Base-by-base conservation (phyloP, 1,139 yeast species). In the Wickerhamomyces sp. region DNA sequence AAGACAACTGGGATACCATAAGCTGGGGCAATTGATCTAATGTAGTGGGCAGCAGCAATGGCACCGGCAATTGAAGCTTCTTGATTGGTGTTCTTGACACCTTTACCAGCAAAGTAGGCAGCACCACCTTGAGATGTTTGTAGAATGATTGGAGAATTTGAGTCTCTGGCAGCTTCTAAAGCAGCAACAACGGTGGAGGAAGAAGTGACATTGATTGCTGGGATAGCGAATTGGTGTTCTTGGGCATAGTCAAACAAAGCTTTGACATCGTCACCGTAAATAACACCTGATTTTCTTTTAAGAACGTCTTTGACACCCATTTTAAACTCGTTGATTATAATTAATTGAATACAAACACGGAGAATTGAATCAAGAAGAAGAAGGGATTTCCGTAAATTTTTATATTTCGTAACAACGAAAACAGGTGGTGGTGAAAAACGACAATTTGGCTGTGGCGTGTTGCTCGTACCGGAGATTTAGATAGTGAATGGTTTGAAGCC, bases 41-140 rank as follows among this genome's bases (percentile, higher is more conserved):
- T 85, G 79, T 84, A 93, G 78, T 89, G 96, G 58, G 96, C 99
- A 65, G 98, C 99, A 64, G 99, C 97, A 68, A 93, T 69, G 66
- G 96, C 73, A 74, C 99, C 99, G 54, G 83, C 84, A 72, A 93
- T 87, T 51, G 99, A 85, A 54, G 98, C 99, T 63, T 76, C 76
- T 76, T 93, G 98, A 78, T 89, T 83, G 65, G 77, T 79, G 86
- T 93, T 94, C 71, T 79, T 79, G 61, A 94, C 91, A 75, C 99
- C 99, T 83, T 93, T 93, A 78, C 98, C 98, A 58, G 98, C 99
- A 71, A 93, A 93, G 89, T 80, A 94, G 57, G 98, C 99, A 61
- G 99, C 95, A 78, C 99, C 99, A 77, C 99, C 99, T 73, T 93
- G 91, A 54, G 99, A 93, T 60, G 93, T 81, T 77, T 93, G 99